Percentiles rank a stretch among this genome's conserved stretches.
Conservation (phyloP, 2,329 filamentous ascomycete species). For the Xylariaceae sp. region DNA sequence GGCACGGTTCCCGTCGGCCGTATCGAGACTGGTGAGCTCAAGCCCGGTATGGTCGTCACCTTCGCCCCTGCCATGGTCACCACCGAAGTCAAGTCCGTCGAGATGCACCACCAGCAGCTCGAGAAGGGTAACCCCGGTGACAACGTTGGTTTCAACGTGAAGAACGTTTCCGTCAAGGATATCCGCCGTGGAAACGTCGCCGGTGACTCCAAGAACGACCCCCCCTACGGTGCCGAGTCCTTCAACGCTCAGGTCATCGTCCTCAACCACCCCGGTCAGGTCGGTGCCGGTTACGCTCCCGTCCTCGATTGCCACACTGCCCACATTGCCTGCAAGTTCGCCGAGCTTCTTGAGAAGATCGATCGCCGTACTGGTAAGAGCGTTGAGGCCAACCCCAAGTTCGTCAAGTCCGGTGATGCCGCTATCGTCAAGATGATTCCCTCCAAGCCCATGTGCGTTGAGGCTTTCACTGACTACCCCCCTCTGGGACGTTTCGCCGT, state of each 20-base stretch:
- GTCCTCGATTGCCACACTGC: constrained; percentile 99
- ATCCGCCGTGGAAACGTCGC: constrained; percentile 99
- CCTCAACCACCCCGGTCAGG: constrained; percentile 99
- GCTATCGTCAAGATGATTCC: constrained; percentile 99
- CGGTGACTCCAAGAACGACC: constrained; percentile 99
- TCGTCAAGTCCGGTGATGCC: constrained; percentile 99
- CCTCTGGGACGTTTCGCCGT: constrained; percentile 99
- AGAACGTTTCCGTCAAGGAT: constrained; percentile 99
- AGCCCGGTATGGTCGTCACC: constrained; percentile 89
- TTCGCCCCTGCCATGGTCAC: constrained; percentile 98
- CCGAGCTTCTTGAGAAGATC: constrained; percentile 99
- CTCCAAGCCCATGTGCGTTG: constrained; percentile 99
- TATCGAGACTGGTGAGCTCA: constrained; percentile 99
- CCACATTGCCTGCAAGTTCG: constrained; percentile 99
- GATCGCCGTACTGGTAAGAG: constrained; percentile 99
- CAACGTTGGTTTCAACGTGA: constrained; percentile 99
- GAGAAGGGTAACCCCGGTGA: constrained; percentile 91
- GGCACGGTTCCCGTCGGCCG: constrained; percentile 99
- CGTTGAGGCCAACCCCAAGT: constrained; percentile 87
- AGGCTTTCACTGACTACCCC: constrained; percentile 99
- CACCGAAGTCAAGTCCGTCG: constrained; percentile 99
- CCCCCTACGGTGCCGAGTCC: constrained; percentile 77
- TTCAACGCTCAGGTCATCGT: constrained; percentile 99
- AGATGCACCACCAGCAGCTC: constrained; percentile 99
- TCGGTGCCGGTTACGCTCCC: constrained; percentile 97